Conservation (phyloP, 2,329 filamentous ascomycete species). For the Madurella mycetomatis region DNA sequence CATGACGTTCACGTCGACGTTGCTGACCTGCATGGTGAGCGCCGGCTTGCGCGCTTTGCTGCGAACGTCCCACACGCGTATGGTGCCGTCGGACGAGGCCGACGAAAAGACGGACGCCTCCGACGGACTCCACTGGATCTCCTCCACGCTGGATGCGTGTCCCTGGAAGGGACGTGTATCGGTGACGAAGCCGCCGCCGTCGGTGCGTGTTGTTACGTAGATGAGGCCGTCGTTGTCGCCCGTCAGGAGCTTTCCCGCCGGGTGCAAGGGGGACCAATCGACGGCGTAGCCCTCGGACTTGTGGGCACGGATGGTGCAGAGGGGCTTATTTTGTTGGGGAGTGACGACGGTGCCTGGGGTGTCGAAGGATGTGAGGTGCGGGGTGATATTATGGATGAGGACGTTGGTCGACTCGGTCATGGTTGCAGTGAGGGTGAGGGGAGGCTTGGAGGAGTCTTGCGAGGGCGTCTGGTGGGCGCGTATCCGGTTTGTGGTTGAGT, state of each 20-base stretch:
- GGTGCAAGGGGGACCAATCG: conserved; percentile 87
- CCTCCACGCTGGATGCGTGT: conserved; percentile 82
- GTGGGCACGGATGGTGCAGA: conserved; percentile 85
- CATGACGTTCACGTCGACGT: conserved; percentile 90
- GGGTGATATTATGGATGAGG: conserved; percentile 89
- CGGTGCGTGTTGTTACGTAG: conserved; percentile 79
- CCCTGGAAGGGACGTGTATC: conserved; percentile 79
- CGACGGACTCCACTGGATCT: conserved; percentile 92
- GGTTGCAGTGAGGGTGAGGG: conserved; percentile 78
- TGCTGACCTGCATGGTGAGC: conserved; percentile 77
- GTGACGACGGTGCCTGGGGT: conserved; percentile 77
- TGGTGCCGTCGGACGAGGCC: conserved; percentile 86
- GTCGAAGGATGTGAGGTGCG: conserved; percentile 85
- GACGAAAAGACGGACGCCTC: conserved; percentile 94
- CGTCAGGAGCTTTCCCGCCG: conserved; percentile 80
- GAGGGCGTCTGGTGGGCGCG: conserved; percentile 76
- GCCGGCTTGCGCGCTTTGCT: conserved; percentile 87
- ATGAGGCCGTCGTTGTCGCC: conserved; percentile 90
- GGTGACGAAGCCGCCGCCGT: conserved; percentile 84
- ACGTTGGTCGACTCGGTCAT: conserved; percentile 90
- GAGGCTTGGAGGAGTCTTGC: conserved; percentile 64
- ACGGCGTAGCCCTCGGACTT: conserved; percentile 91
- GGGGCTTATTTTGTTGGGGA: conserved; percentile 79
- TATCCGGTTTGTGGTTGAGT: conserved; percentile 88
- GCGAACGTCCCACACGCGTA: conserved; percentile 93